A percentile compares a stretch with the other conserved stretches of the same genome.
Evolutionary conservation across 192 early-diverging fungal genomes (phyloP).

Genomic region (Backusella macrospora): DNA sequence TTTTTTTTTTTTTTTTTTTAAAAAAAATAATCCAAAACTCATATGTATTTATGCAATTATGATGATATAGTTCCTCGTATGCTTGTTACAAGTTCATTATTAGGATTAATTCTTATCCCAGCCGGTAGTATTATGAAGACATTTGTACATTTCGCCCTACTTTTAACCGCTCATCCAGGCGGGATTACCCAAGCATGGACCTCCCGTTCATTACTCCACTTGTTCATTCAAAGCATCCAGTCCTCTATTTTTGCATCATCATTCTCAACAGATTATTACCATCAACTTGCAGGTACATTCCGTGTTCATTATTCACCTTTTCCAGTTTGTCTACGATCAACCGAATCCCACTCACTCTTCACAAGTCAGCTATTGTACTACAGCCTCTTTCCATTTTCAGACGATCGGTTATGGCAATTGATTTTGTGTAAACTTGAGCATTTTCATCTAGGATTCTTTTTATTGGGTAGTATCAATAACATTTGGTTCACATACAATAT

Average conservation of each 20-base stretch:
- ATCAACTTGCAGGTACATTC: background rate
- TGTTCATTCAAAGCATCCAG: conserved; percentile 21
- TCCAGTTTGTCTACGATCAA: conserved; percentile 30
- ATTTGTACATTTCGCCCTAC: conserved; percentile 25
- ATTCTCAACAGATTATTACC: background rate
- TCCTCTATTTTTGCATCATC: background rate
- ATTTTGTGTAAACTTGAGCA: conserved; percentile 55
- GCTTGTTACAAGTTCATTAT: conserved; percentile 21
- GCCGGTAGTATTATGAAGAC: conserved; percentile 42
- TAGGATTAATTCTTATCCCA: conserved; percentile 34
- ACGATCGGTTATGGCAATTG: conserved; percentile 49
- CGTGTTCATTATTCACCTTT: conserved; percentile 40
- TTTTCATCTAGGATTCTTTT: conserved; percentile 59
- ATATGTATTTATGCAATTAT: background rate
- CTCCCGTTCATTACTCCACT: background rate
- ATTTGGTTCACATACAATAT: conserved; percentile 54
- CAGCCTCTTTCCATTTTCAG: conserved; percentile 49
- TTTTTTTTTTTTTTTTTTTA: background rate
- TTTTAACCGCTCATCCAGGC: conserved; percentile 15
- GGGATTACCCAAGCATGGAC: conserved; percentile 11
- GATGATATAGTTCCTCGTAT: conserved; percentile 23
- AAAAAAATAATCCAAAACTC: background rate
- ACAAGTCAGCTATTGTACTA: conserved; percentile 21
- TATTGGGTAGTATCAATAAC: conserved; percentile 57
- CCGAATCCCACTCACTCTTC: conserved; percentile 26